These are phyloP conservation scores for Spencermartinsiella ligniputridi DNA, from an alignment of 1,139 yeast species.

Conservation along the genomic window DNA sequence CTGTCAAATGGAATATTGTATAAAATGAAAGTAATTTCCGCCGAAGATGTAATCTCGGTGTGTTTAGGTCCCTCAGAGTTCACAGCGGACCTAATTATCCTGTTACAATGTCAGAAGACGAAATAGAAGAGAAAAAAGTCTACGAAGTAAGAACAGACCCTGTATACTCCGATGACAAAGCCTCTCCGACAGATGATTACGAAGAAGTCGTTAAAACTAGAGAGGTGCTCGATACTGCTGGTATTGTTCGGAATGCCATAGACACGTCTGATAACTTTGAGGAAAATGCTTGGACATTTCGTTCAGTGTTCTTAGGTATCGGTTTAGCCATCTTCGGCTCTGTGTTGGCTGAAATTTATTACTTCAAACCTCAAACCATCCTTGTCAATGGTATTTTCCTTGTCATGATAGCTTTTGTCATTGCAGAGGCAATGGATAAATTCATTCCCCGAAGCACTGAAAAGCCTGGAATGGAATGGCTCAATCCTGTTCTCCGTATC, in stretches of 20 bases:
- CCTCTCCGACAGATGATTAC: too few relatives aligned
- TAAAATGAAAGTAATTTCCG: too few relatives aligned
- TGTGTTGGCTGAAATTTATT: conserved; percentile 32
- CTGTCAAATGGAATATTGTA: too few relatives aligned
- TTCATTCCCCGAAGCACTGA: conserved; percentile 27
- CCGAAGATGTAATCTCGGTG: too few relatives aligned
- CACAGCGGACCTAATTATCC: too few relatives aligned
- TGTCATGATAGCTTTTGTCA: conserved; percentile 29
- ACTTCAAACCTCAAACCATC: conserved; percentile 34
- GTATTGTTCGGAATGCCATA: conserved; percentile 10
- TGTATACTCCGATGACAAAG: not conserved
- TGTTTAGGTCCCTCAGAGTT: too few relatives aligned
- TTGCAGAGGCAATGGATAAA: conserved; percentile 29
- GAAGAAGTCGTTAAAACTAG: not conserved
- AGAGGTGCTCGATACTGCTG: conserved; percentile 5
- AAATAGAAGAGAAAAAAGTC: not conserved
- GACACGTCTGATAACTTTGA: conserved; percentile 24
- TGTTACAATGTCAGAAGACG: too few relatives aligned
- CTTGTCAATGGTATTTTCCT: conserved; percentile 32
- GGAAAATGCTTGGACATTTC: conserved; percentile 28
- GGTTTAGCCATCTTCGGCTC: conserved; percentile 34
- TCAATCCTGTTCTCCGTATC: conserved; percentile 11
- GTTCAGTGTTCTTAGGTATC: conserved; percentile 29
- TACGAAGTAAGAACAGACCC: not conserved
- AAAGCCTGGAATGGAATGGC: conserved; percentile 14